Evolutionary conservation across 106 monocot genomes (phyloP).

Genomic region (Gastrodia elata): DNA sequence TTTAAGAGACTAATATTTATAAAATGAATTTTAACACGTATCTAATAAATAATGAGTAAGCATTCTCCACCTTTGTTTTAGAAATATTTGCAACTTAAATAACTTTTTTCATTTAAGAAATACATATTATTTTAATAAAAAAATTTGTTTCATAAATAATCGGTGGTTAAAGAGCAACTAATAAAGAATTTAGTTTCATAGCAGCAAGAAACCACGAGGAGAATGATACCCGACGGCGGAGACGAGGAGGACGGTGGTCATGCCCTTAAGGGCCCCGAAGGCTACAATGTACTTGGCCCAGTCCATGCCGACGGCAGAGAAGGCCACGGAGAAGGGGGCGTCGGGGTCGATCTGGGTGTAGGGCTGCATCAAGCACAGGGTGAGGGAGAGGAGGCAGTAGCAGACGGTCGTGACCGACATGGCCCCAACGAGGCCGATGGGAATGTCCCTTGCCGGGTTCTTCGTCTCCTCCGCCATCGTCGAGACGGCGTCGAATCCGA

Average conservation of each 20-base stretch:
- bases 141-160: too few species aligned
- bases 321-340: conserved; percentile 17
- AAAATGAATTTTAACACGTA: too few species aligned
- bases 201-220: too few species aligned
- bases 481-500: conserved; percentile 69
- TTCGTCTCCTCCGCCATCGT: conserved; percentile 93
- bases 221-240: conserved; percentile 17
- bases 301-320: conserved; percentile 15
- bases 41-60: too few species aligned
- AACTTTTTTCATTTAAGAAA: too few species aligned
- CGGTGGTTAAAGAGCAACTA: too few species aligned
- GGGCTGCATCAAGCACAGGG: conserved; percentile 12
- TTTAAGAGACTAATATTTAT: too few species aligned
- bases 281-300: conserved; percentile 21
- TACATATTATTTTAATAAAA: too few species aligned
- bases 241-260: conserved; percentile 20
- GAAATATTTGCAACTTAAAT: too few species aligned
- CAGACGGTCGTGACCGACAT: conserved; percentile 13
- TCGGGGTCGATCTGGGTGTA: conserved; percentile 9
- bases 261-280: conserved; percentile 16
- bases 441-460: conserved; percentile 41
- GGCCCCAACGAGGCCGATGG: conserved; percentile 16
- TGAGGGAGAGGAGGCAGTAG: conserved; percentile 13
- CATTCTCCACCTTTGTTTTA: too few species aligned
- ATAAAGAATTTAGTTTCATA: too few species aligned